Conservation (phyloP, 176 grass and related monocot genomes). For the Lolium rigidum region DNA sequence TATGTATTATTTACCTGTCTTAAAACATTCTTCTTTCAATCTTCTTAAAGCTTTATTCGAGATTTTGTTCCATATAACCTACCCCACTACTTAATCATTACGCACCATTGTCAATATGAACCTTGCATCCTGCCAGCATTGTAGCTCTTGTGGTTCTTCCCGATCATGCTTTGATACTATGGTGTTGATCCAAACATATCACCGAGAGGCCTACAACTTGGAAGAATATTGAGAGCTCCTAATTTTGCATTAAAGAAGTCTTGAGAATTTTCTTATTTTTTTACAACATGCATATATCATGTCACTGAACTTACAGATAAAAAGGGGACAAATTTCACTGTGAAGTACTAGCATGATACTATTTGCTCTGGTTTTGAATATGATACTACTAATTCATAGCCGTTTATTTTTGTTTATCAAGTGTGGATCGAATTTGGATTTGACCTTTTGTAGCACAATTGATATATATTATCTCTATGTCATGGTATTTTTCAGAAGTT, state of each 20-base stretch:
- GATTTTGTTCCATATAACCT: not conserved
- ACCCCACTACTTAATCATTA: not conserved
- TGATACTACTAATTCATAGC: not conserved
- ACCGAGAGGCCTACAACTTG: not conserved
- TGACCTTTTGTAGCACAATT: not conserved
- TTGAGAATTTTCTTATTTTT: not conserved
- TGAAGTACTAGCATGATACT: not conserved
- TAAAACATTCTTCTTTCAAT: slow-evolving; percentile 9
- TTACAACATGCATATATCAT: not conserved
- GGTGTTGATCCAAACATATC: slow-evolving; percentile 24
- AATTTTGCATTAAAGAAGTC: not conserved
- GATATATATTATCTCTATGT: not conserved
- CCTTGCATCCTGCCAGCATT: not conserved
- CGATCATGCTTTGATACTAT: slow-evolving; percentile 2
- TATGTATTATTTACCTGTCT: not conserved
- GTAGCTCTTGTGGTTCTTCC: not conserved
- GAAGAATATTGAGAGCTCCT: not conserved
- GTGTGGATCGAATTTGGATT: not conserved
- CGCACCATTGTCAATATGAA: not conserved
- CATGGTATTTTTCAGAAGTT: not conserved
- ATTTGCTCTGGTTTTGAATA: not conserved
- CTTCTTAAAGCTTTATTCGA: slow-evolving; percentile 3
- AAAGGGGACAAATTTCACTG: not conserved
- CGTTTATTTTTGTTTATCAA: not conserved
- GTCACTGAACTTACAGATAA: not conserved